A percentile compares a stretch with the other conserved stretches of the same genome.
phyloP scores from a whole-genome alignment of 495 filamentous ascomycete species.

The Paragyromitra xinjiangensis region DNA sequence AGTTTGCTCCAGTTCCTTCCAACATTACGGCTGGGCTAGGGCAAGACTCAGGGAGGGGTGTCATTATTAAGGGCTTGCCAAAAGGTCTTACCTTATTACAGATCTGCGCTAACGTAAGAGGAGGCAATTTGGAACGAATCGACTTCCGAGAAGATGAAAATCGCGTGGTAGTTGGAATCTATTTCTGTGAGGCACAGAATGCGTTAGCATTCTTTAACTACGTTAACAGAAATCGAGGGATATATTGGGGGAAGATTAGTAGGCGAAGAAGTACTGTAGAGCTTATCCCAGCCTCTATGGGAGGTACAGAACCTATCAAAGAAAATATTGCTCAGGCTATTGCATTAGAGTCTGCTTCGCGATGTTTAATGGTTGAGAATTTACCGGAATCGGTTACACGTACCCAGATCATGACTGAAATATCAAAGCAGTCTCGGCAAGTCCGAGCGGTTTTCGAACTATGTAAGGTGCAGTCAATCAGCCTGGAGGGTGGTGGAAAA shows the following conservation, averaged over 20 bases:
- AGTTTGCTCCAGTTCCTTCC: background rate
- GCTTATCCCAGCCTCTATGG: slow-evolving; percentile 27
- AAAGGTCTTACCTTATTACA: background rate
- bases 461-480: background rate
- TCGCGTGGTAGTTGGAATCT: slow-evolving; percentile 21
- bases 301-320: slow-evolving; percentile 35
- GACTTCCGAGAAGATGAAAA: slow-evolving; percentile 33
- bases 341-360: slow-evolving; percentile 7
- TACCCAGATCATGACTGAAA: background rate
- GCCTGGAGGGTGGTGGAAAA: background rate
- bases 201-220: background rate
- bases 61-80: slow-evolving; percentile 13
- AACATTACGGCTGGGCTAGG: background rate
- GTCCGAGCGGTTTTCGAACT: background rate
- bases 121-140: slow-evolving; percentile 34
- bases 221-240: background rate
- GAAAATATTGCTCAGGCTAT: slow-evolving; percentile 15
- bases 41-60: background rate
- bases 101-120: slow-evolving; percentile 22
- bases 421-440: background rate
- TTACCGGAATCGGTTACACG: background rate
- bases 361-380: slow-evolving; percentile 5
- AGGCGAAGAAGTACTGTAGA: slow-evolving; percentile 9
- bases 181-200: slow-evolving; percentile 15
- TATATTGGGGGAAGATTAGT: background rate